Evolutionary conservation across 345 rosid species (phyloP), one percentile per base, ranked within the genome.

Genomic region (Eucalyptus sp.): DNA sequence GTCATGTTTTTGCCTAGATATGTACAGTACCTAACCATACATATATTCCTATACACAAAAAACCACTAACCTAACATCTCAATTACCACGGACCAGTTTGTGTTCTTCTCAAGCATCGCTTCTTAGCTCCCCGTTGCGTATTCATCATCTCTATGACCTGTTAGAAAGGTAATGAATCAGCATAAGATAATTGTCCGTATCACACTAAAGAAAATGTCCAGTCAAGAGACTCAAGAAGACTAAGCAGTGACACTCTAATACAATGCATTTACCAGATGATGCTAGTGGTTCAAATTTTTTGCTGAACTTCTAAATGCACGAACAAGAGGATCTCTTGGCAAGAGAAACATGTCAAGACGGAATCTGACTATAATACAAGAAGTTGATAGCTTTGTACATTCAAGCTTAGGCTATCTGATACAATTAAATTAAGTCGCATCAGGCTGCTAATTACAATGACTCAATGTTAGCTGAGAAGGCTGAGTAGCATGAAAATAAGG

Each of bases 1-100:
- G 88, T 52, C 50, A 64, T n/a, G 25, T 31, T 91, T 54, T 86
- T 50, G 86, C 86, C 88, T 86, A 83, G 79, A 89, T 94, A 93
- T 94, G 93, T 92, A 92, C 95, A 92, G 87, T 88, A 60, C 83
- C 89, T 90, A 87, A 86, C 91, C 91, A 88, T 80, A 68, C 87
- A 90, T 86, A 44, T 81, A 87, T 90, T 86, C 54, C 51, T 91
- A 22, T 20, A 29, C 87, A 62, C 89, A 84, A 86, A 91, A 48
- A 89, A 29, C 87, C 64, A 88, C 90, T 87, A 84, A 87, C 86
- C 85, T 89, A 86, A 50, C 60, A 79, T 86, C 88, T 86, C 49
- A 76, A 87, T 95, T 93, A 98, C 99, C 99, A 98, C 20, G 97
- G 99, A 90, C 97, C 96, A 4, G 99, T 95, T 91, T 95, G 95